Percentiles rank a stretch among this genome's conserved stretches.
These are phyloP conservation scores for Lactarius sp. DNA, from an alignment of 768 basidiomycete genomes.

Conservation along the genomic window DNA sequence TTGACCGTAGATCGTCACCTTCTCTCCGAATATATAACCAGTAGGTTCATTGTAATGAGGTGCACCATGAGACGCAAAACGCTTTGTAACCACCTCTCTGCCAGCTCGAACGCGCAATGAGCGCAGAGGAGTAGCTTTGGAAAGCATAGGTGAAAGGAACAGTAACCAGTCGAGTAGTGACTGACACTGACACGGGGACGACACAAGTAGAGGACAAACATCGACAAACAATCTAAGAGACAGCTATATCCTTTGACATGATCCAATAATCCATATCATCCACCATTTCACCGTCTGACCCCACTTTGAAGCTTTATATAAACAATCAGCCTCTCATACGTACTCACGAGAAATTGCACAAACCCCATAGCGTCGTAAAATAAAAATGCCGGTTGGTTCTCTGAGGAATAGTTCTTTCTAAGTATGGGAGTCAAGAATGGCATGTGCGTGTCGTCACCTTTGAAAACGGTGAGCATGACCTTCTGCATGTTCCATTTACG, in stretches of 20 bases:
- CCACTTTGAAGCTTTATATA: conserved; percentile 2
- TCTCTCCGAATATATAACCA: conserved; percentile 85
- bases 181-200: background rate
- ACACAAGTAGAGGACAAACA: background rate
- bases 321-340: background rate
- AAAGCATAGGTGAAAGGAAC: conserved; percentile 5
- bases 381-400: conserved; percentile 39
- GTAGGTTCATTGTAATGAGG: conserved; percentile 80
- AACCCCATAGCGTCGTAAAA: conserved; percentile 60
- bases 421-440: background rate
- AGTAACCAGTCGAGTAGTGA: no score
- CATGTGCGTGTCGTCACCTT: conserved; percentile 41
- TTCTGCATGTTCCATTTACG: conserved; percentile 56
- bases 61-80: conserved; percentile 70
- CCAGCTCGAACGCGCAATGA: conserved; percentile 8
- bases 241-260: conserved; percentile 31
- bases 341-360: conserved; percentile 18
- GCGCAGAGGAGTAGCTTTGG: conserved; percentile 22
- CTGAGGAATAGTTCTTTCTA: conserved; percentile 31
- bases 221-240: conserved; percentile 6
- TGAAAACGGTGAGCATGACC: conserved; percentile 70
- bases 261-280: conserved; percentile 38
- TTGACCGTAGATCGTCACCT: conserved; percentile 44
- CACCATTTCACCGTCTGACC: conserved; percentile 27
- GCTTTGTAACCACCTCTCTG: conserved; percentile 36